Percentiles rank a stretch among this genome's conserved stretches.
Evolutionary conservation across 2,329 filamentous ascomycete genomes (phyloP).

Genomic region (Sodiomyces alkalinus): DNA sequence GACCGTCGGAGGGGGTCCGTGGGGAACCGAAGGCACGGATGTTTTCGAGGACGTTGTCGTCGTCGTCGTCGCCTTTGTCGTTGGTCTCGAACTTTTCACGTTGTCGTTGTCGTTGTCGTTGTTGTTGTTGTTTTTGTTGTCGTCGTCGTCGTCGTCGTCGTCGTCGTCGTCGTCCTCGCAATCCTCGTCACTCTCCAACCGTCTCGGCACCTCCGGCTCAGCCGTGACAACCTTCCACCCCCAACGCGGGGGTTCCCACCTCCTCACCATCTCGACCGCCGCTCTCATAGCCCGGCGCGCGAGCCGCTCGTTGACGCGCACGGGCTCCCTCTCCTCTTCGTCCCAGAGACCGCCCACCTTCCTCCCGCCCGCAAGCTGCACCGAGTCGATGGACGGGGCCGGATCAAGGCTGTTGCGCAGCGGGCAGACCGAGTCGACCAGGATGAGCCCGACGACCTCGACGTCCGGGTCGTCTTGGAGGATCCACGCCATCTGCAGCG

Average conservation of each 20-base stretch:
- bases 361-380: slow-evolving; percentile 6
- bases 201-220: background rate
- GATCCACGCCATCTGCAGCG: slow-evolving; percentile 32
- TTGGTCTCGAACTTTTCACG: background rate
- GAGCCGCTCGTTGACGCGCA: slow-evolving; percentile 18
- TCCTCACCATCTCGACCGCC: slow-evolving; percentile 21
- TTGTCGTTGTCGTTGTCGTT: background rate
- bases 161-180: background rate
- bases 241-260: slow-evolving; percentile 26
- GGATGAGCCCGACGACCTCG: slow-evolving; percentile 31
- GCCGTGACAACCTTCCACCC: slow-evolving; percentile 5
- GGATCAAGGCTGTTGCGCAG: slow-evolving; percentile 4
- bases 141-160: background rate
- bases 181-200: background rate
- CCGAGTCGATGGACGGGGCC: background rate
- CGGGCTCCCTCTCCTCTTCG: slow-evolving; percentile 12
- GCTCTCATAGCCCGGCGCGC: slow-evolving; percentile 25
- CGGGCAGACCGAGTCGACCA: slow-evolving; percentile 35
- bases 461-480: slow-evolving; percentile 16
- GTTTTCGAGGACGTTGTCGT: background rate
- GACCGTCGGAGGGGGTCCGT: slow-evolving; percentile 12
- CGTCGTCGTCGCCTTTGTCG: background rate
- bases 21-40: background rate
- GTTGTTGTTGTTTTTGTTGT: background rate
- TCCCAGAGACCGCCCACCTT: slow-evolving; percentile 4